These are phyloP conservation scores for Pelargonium fulgidum DNA, from an alignment of 441 rosid genomes.

Conservation along the genomic window DNA sequence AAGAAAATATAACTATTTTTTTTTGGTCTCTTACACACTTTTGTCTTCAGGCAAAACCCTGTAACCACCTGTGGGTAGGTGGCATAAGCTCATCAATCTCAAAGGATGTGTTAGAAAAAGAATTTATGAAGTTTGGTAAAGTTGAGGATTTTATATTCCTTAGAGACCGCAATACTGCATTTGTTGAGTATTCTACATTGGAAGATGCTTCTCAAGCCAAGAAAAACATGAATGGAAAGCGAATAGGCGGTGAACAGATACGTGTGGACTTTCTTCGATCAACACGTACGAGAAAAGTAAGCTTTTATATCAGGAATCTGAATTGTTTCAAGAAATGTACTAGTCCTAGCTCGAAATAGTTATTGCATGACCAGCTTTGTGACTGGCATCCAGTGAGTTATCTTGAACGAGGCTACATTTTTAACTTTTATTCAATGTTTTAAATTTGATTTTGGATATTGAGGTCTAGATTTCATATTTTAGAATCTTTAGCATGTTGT, in stretches of 20 bases:
- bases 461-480: background rate
- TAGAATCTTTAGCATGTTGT: background rate
- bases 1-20: background rate
- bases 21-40: conserved; percentile 8
- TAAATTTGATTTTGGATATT: background rate
- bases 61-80: conserved; percentile 83
- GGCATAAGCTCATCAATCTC: conserved; percentile 65
- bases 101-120: conserved; percentile 63
- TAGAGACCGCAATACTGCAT: conserved; percentile 70
- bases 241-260: conserved; percentile 66
- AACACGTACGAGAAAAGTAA: conserved; percentile 63
- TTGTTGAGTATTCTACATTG: conserved; percentile 48
- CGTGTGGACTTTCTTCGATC: conserved; percentile 90
- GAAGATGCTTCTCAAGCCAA: conserved; percentile 77
- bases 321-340: conserved; percentile 4
- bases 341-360: conserved; percentile 9
- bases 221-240: conserved; percentile 73
- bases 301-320: conserved; percentile 24
- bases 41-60: conserved; percentile 67
- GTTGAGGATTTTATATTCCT: conserved; percentile 71
- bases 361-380: background rate
- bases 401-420: background rate
- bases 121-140: conserved; percentile 69
- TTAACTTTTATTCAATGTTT: conserved; percentile 3
- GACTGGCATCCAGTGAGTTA: background rate